A percentile compares a stretch with the other conserved stretches of the same genome.
phyloP scores from a whole-genome alignment of 352 stramenopile genomes.

The Pythium diclinum region DNA sequence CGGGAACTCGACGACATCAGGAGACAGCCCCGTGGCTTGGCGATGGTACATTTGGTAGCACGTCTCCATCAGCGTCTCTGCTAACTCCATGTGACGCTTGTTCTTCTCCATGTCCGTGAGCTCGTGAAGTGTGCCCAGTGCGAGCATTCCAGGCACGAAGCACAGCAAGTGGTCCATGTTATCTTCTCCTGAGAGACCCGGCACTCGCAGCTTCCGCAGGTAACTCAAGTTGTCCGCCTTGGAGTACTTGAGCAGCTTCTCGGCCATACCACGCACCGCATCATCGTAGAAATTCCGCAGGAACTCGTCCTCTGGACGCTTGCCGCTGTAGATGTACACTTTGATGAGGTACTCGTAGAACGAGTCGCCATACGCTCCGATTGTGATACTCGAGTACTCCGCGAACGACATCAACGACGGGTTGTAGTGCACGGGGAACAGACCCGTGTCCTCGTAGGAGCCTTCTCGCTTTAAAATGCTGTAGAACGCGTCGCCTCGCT shows the following conservation, averaged over 20 bases:
- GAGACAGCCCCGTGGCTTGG: conserved; percentile 90
- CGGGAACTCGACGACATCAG: conserved; percentile 92
- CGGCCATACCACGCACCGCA: conserved; percentile 91
- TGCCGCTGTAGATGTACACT: conserved; percentile 95
- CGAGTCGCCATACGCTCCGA: conserved; percentile 94
- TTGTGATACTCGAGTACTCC: conserved; percentile 59
- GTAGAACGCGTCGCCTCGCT: conserved; percentile 78
- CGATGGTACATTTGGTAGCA: conserved; percentile 95
- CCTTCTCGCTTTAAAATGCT: conserved; percentile 64
- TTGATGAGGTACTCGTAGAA: conserved; percentile 99
- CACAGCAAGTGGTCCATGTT: conserved; percentile 97
- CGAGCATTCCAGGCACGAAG: conserved; percentile 93
- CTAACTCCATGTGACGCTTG: conserved; percentile 79
- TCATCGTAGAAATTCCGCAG: conserved; percentile 92
- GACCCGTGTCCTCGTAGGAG: conserved; percentile 69
- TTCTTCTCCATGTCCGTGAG: conserved; percentile 65
- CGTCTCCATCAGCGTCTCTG: conserved; percentile 89
- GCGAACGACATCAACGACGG: conserved; percentile 32
- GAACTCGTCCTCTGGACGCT: conserved; percentile 55
- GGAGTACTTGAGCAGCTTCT: conserved; percentile 84
- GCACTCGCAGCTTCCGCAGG: conserved; percentile 56
- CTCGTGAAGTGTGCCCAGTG: conserved; percentile 86
- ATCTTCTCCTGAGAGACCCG: conserved; percentile 41
- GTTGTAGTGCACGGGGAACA: conserved; percentile 89
- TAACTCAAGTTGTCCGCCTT: conserved; percentile 62